phyloP scores from a whole-genome alignment of 306 rosid genomes.

The Oemleria cerasiformis region DNA sequence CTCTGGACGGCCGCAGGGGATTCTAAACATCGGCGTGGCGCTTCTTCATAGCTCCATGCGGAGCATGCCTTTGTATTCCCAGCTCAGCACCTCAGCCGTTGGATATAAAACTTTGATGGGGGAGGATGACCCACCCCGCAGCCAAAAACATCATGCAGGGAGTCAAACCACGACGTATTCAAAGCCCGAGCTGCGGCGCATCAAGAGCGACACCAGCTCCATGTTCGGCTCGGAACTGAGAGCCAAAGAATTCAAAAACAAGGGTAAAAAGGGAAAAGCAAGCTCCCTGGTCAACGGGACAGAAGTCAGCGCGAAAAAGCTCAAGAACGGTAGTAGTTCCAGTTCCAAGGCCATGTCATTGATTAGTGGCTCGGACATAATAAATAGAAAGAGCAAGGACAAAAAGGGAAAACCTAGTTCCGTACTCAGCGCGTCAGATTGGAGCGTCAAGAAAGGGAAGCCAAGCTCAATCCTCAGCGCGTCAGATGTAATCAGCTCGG shows the following conservation, averaged over 20 bases:
- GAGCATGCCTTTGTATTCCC: conserved; percentile 88
- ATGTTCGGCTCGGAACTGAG: conserved; percentile 51
- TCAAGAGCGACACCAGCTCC: conserved; percentile 78
- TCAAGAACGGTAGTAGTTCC: conserved; percentile 27
- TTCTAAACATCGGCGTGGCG: conserved; percentile 75
- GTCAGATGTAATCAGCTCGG: not conserved
- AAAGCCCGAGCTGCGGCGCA: conserved; percentile 46
- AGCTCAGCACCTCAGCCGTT: conserved; percentile 42
- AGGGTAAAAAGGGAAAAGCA: conserved; percentile 29
- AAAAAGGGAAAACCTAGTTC: conserved; percentile 22
- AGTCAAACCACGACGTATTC: conserved; percentile 16
- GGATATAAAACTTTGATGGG: conserved; percentile 72
- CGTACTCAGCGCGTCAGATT: conserved; percentile 26
- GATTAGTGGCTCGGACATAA: conserved; percentile 32
- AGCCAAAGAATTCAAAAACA: conserved; percentile 29
- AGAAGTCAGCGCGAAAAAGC: conserved; percentile 20
- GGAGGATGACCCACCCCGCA: conserved; percentile 42
- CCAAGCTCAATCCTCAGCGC: conserved; percentile 11
- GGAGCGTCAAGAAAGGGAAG: conserved; percentile 13
- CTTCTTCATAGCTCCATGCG: conserved; percentile 78
- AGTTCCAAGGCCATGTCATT: conserved; percentile 34
- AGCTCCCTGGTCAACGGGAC: conserved; percentile 40
- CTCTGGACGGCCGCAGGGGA: conserved; percentile 83
- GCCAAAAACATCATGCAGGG: conserved; percentile 13
- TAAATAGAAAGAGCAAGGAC: conserved; percentile 1